Evolutionary conservation across 2,329 filamentous ascomycete genomes (phyloP), one percentile per base, ranked within the genome.

Genomic region (Colletotrichum sp.): DNA sequence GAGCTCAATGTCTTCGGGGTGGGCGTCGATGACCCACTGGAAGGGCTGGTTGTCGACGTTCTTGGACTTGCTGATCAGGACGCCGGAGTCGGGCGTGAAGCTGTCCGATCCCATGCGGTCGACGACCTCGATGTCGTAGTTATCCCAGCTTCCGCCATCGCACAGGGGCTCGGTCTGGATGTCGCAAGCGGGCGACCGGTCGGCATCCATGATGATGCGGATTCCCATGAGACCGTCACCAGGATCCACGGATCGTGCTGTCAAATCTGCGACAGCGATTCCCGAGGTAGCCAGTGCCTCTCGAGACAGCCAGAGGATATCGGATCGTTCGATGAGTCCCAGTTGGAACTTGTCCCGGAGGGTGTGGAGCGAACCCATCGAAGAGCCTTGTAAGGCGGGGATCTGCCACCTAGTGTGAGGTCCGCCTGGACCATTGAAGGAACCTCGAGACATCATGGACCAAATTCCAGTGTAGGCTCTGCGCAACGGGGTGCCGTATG

Each of bases 11-110:
- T 90, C 88, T 75, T 90, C 82, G 1, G 89, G 88, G 79, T 90
- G 89, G 3, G 89, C 89, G 76, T 90, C 89, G 52, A 90, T 88
- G 28, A 85, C 85, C 88, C 89, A 90, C 75, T 90, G 88, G 83
- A 90, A 90, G 0, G 89, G 89, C 77, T 84, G 80, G 6, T 78
- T 76, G 76, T 86, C 86, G 22, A 72, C 77, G 73, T 88, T 84
- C 80, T 88, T 90, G 27, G 87, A 88, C 83, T 90, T 91, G 83
- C 85, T 88, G 67, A 90, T 86, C 85, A 90, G 85, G 63, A 90
- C 89, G 8, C 89, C 89, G 0, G 85, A 84, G 76, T 90, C 89
- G 0, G 88, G 86, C 30, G 85, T 84, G 82, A 90, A 90, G 4
- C 85, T 87, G 79, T 90, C 89, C 8, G 88, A 84, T 15, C 89